phyloP scores from a whole-genome alignment of 2,329 filamentous ascomycete species.

The Elsinoe arachidis region DNA sequence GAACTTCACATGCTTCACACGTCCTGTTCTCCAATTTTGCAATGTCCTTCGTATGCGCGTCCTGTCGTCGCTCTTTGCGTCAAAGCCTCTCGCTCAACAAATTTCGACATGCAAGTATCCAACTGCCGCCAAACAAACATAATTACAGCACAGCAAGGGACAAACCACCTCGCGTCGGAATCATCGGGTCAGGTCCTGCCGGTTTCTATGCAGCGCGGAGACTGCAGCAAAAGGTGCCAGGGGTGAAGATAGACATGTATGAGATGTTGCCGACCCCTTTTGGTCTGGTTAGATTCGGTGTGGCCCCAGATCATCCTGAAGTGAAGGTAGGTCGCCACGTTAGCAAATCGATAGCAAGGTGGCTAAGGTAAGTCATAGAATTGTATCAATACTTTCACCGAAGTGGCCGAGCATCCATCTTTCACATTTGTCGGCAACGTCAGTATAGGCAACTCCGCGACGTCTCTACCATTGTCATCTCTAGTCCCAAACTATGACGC shows the following conservation, averaged over 20 bases:
- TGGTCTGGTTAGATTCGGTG: slow-evolving; percentile 84
- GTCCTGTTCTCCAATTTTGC: background rate
- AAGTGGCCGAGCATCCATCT: slow-evolving; percentile 70
- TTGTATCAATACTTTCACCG: slow-evolving; percentile 85
- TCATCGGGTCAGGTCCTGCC: slow-evolving; percentile 88
- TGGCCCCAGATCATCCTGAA: slow-evolving; percentile 97
- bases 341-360: slow-evolving; percentile 17
- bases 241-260: slow-evolving; percentile 85
- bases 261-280: slow-evolving; percentile 88
- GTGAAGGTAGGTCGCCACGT: slow-evolving; percentile 61
- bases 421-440: slow-evolving; percentile 93
- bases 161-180: slow-evolving; percentile 64
- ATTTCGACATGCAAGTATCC: too few relatives aligned
- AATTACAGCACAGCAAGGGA: slow-evolving; percentile 21
- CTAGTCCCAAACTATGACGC: slow-evolving; percentile 83
- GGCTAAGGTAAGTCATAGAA: slow-evolving; percentile 50
- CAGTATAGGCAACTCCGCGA: slow-evolving; percentile 54
- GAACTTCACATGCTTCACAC: background rate
- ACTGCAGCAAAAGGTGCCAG: slow-evolving; percentile 64
- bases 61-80: slow-evolving; percentile 6
- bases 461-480: slow-evolving; percentile 52
- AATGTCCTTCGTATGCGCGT: slow-evolving; percentile 7
- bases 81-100: background rate
- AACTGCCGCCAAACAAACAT: background rate
- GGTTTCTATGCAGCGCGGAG: slow-evolving; percentile 92